Base-by-base conservation (phyloP, 305 asterid species). In the Solanum hybrid region DNA sequence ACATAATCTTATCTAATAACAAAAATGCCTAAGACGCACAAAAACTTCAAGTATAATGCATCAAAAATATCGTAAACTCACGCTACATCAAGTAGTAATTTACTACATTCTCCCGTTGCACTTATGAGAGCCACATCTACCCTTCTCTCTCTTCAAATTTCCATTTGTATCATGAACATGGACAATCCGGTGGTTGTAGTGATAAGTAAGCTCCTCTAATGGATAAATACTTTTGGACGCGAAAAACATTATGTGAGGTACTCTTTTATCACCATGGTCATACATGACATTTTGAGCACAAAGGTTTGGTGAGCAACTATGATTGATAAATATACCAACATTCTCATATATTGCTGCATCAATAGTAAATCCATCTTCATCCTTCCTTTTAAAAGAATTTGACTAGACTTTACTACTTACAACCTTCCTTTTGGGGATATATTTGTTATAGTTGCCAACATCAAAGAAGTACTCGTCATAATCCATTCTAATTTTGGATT, bases 311-410 rank as follows among this genome's bases (percentile, higher is more conserved):
- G 93, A 89, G 86, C 91, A 92, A 20, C 94, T 87, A 39, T 91
- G 93, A 84, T 92, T 92, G 80, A 92, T 78, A 77, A 92, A 92
- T 86, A 92, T 89, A n/a, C 94, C 89, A 37, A 92, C 91, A 18
- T 91, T 92, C 34, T 90, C 92, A 85, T 77, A 92, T 35, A 67
- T 14, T 35, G 86, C 46, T 5, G 93, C 94, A 90, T 92, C 94
- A 89, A 92, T 69, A 2, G 90, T 88, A 40, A 89, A 90, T 8
- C 91, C 90, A 4, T 90, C 73, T 4, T 87, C 33, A 46, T 90
- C 89, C 37, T 57, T 34, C 75, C 67, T 88, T 18, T 51, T 14
- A 24, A 51, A 6, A 10, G 11, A 51, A 10, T 31, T 84, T 51
- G 88, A 51, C 22, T 51, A 42, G 3, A 51, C 31, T 31, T 10